Evolutionary conservation across 345 rosid genomes (phyloP), one percentile per base, ranked within the genome.

Genomic region (Lepidium didymum): DNA sequence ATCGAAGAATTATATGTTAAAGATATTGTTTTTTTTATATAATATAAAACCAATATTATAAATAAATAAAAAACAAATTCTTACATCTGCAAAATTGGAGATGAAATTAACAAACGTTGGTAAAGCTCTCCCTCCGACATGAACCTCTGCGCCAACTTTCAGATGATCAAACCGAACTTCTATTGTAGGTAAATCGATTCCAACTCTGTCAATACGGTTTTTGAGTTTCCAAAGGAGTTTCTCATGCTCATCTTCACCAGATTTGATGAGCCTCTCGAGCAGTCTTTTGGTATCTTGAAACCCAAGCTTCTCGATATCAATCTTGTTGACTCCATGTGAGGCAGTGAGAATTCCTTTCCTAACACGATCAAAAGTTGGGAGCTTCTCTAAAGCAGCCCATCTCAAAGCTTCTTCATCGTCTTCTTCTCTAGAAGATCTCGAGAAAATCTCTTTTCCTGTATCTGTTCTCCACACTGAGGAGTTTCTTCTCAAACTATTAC

Each of bases 361-460:
- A 0, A 87, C 52, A 54, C 92, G 87, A 59, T 82, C 69, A 68
- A 70, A 82, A 3, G 98, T 86, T 0, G 98, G 98, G n/a, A 92
- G 84, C 76, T 81, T 92, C 79, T 92, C 91, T 3, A 92, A 9
- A 42, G 98, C 98, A 42, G 98, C 98, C 98, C 96, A 92, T 74
- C 44, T 87, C 58, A 89, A 78, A 45, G 89, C 98, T 80, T 86
- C 96, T 68, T 89, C 96, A 0, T 87, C 96, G 47, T 89, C 83
- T 64, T 82, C 96, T 3, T 82, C 86, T 44, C 87, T 36, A 1
- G 83, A 78, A 4, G 96, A 87, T 38, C 60, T 73, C 8, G 94
- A 87, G 62, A 87, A 86, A 2, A 62, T 80, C 10, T 84, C 88
- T 8, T 13, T 35, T 8, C 76, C 69, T 16, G 45, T 73, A 71